These are phyloP conservation scores for Coprinopsis sp. DNA, from an alignment of 768 basidiomycete species.

Conservation along the genomic window DNA sequence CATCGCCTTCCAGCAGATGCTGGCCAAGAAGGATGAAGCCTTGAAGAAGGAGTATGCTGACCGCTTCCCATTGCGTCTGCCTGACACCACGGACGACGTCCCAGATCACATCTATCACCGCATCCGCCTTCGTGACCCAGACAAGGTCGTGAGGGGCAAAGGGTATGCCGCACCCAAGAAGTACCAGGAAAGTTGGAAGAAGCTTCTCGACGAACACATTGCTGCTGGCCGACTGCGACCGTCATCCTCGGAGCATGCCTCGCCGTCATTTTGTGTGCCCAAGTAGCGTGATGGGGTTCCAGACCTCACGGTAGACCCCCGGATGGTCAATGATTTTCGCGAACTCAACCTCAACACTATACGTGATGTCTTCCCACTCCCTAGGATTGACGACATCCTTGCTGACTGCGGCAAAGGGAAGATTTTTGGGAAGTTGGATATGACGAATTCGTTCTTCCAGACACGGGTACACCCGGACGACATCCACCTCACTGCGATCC, in stretches of 20 bases:
- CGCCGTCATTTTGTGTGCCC: slow-evolving; percentile 33
- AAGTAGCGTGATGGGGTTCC: too few relatives aligned
- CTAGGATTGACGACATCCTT: slow-evolving; percentile 27
- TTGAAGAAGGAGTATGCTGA: slow-evolving; percentile 15
- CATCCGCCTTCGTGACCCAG: slow-evolving; percentile 25
- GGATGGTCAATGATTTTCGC: slow-evolving; percentile 33
- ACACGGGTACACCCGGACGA: slow-evolving; percentile 20
- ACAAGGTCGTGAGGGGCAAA: slow-evolving; percentile 14
- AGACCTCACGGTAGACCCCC: slow-evolving; percentile 21
- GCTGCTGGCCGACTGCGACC: slow-evolving; percentile 22
- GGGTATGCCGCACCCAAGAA: slow-evolving; percentile 16
- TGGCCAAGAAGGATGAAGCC: neutral
- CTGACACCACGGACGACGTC: slow-evolving; percentile 19
- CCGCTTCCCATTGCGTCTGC: slow-evolving; percentile 24
- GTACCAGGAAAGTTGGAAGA: slow-evolving; percentile 23
- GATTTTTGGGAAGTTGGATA: slow-evolving; percentile 24
- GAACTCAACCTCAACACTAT: slow-evolving; percentile 28
- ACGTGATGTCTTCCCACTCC: slow-evolving; percentile 25
- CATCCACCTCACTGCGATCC: slow-evolving; percentile 29
- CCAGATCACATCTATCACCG: slow-evolving; percentile 19
- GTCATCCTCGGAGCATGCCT: slow-evolving; percentile 24
- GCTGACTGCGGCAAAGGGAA: slow-evolving; percentile 29
- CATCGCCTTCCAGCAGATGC: neutral
- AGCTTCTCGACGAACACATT: slow-evolving; percentile 27
- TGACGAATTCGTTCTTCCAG: slow-evolving; percentile 24